A percentile compares a stretch with the other conserved stretches of the same genome.
Conservation (phyloP, 257 asterid species). For the Nyctanthes arbortristis region DNA sequence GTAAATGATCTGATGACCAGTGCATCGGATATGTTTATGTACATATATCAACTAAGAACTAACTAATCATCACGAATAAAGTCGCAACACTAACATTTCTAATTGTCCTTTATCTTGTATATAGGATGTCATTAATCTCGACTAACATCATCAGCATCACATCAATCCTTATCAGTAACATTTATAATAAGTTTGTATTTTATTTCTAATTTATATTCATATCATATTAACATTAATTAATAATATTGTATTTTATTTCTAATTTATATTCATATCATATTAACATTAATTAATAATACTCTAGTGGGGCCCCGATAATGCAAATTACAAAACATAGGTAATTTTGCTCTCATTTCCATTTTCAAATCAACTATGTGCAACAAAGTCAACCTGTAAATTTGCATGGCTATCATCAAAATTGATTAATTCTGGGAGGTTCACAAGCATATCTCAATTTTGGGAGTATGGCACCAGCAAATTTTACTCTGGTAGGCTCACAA, state of each 20-base stretch:
- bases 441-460: neutral
- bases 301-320: neutral
- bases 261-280: neutral
- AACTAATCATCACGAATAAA: too few species aligned
- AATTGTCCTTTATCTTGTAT: neutral
- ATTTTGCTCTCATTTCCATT: neutral
- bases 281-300: neutral
- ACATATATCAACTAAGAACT: too few species aligned
- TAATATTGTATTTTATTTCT: neutral
- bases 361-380: neutral
- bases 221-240: too few species aligned
- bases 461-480: too few species aligned
- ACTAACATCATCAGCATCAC: neutral
- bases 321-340: neutral
- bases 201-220: neutral
- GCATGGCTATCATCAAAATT: neutral
- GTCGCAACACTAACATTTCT: neutral
- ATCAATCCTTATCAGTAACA: too few species aligned
- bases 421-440: neutral
- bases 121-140: neutral
- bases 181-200: too few species aligned
- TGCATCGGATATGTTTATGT: too few species aligned
- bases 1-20: neutral
- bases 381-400: neutral
- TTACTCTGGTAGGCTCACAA: too few species aligned